Evolutionary conservation across 257 asterid genomes (phyloP), one percentile per base, ranked within the genome.

Genomic region (Gentiana macrophylla): DNA sequence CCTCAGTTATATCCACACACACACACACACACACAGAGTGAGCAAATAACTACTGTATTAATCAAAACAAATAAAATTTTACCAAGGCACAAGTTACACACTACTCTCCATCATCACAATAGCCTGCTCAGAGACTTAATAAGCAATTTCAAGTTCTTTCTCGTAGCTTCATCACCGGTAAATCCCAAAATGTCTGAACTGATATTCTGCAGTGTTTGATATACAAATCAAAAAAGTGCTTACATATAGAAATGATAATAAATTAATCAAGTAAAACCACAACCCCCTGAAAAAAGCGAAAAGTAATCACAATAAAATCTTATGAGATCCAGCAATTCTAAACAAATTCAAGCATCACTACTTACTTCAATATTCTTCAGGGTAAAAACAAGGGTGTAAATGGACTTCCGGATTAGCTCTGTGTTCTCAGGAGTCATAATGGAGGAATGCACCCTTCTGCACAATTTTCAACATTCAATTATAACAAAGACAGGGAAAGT

Each of bases 351-450:
- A 44, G 32, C 8, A 4, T 12, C 13, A 72, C 35, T 56, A 52
- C 67, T 53, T 71, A 88, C 98, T 89, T 90, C 98, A 41, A 90
- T 63, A 70, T 90, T 90, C 81, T 86, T 90, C 79, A 86, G 73
- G 32, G 98, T 86, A 86, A 84, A 90, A 62, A 90, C 74, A 66
- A 86, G 89, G 41, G 89, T 74, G 67, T 84, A 74, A n/a, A 92
- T 76, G 34, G 93, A 92, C 77, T 92, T 92, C 69, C 83, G 94
- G 57, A 92, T 80, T 53, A 88, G 58, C 62, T 92, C 94, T 3
- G 86, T 83, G 81, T 85, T 92, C 70, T 92, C 97, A 2, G 95
- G 94, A 64, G 97, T 85, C 92, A 86, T 63, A 37, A 92, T 75
- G 12, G 94, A 62, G 7, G 86, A 83, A 47, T 85, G 93, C 65